Conservation (phyloP, 2,329 filamentous ascomycete genomes). For the Fusarium algeriense region DNA sequence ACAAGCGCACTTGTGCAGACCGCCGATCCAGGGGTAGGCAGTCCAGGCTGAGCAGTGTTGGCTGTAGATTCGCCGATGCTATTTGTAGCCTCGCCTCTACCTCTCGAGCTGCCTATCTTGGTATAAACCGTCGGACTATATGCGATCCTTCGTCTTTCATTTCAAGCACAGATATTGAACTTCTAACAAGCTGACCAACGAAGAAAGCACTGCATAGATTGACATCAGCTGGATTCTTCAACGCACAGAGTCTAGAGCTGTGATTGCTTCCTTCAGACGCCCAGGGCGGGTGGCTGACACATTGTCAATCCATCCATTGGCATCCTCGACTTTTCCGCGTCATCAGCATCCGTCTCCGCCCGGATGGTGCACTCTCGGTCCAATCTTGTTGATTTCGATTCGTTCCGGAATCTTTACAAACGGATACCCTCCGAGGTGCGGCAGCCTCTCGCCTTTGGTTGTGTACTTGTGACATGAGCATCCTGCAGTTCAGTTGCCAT, state of each 20-base stretch:
- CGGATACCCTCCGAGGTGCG: constrained; percentile 35
- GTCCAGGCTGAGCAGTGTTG: constrained; percentile 38
- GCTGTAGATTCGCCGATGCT: constrained; percentile 40
- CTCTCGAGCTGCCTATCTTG: constrained; percentile 26
- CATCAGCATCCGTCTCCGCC: constrained; percentile 42
- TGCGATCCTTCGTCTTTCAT: constrained; percentile 25
- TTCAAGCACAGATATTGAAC: constrained; percentile 5
- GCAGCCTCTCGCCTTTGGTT: constrained; percentile 27
- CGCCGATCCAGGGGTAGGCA: constrained; percentile 43
- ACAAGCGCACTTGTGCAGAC: constrained; percentile 38
- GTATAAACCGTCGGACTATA: constrained; percentile 23
- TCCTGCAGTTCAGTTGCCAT: constrained; percentile 36
- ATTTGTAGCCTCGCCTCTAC: constrained; percentile 34
- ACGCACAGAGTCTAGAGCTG: constrained; percentile 5
- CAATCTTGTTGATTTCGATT: constrained; percentile 19
- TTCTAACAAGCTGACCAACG: not conserved
- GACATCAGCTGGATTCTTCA: constrained; percentile 7
- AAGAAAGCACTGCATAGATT: constrained; percentile 4
- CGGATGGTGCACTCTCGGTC: constrained; percentile 27
- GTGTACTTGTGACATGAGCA: constrained; percentile 34
- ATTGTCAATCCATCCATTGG: constrained; percentile 33
- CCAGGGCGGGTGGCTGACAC: constrained; percentile 33
- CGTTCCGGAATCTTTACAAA: constrained; percentile 22
- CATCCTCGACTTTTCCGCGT: constrained; percentile 30
- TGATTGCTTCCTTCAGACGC: constrained; percentile 26